These are phyloP conservation scores for Lactarius tabidus DNA, from an alignment of 768 basidiomycete genomes.

Conservation along the genomic window DNA sequence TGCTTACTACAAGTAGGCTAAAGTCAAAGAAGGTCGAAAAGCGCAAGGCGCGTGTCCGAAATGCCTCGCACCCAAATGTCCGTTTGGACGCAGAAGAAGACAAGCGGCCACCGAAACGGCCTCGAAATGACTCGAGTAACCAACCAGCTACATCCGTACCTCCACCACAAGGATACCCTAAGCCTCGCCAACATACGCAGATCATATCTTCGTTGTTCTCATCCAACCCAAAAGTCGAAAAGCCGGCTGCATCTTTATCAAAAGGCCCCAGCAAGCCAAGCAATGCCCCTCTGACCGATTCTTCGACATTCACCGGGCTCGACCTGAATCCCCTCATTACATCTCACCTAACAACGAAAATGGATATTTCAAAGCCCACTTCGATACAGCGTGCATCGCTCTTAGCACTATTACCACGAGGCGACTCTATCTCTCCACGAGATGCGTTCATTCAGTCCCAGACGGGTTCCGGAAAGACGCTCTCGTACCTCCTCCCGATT, in stretches of 20 bases:
- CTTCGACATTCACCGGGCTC: constrained; percentile 75
- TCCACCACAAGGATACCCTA: neutral
- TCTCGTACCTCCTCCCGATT: constrained; percentile 91
- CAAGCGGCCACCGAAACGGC: constrained; percentile 18
- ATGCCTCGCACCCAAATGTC: neutral
- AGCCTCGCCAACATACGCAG: constrained; percentile 18
- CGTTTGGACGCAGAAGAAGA: neutral
- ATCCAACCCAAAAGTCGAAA: constrained; percentile 68
- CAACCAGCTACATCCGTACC: neutral
- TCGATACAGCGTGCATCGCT: constrained; percentile 79
- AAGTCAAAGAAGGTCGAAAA: constrained; percentile 25
- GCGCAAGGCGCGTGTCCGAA: constrained; percentile 14
- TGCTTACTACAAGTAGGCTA: constrained; percentile 14
- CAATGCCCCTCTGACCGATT: constrained; percentile 75
- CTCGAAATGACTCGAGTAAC: constrained; percentile 10
- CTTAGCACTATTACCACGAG: constrained; percentile 53
- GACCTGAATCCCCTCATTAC: constrained; percentile 80
- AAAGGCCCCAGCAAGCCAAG: constrained; percentile 50
- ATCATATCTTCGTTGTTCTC: constrained; percentile 65
- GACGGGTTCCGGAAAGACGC: constrained; percentile 95
- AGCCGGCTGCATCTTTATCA: constrained; percentile 29
- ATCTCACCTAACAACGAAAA: constrained; percentile 71
- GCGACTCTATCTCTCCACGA: constrained; percentile 40
- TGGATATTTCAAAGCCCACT: constrained; percentile 82
- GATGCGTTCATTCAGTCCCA: constrained; percentile 95